Evolutionary conservation across 148 eudicot genomes (phyloP), one percentile per base, ranked within the genome.

Genomic region (Hydrangea macrophylla): DNA sequence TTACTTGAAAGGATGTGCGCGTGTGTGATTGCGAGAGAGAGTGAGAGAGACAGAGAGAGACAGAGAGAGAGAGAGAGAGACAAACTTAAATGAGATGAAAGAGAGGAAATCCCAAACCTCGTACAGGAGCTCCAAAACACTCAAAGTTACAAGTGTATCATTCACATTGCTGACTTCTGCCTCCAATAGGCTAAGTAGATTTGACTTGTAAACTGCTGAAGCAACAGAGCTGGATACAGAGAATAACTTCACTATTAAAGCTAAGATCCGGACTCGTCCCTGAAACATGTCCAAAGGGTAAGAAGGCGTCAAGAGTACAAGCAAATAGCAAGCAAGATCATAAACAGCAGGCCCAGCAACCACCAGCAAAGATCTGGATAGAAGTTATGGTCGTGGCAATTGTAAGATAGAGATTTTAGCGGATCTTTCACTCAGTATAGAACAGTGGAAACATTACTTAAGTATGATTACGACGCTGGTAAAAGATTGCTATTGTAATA

Each of bases 191-290:
- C 69, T 75, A 28, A 94, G 85, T 67, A 94, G 82, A 68, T 82
- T 84, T 42, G 92, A 86, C 75, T 71, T 85, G 75, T 76, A 85
- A 58, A 94, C 75, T 72, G 78, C 80, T 63, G 90, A 78, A 48
- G 98, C 98, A 65, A 85, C 86, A 13, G 88, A 71, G 33, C 64
- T 85, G 51, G 98, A 94, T 58, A 84, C 73, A 39, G 97, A 88
- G 84, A 90, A 94, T 56, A 94, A 86, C 84, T 86, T 94, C 84
- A 88, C 98, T 61, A 88, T 75, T 74, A 94, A 81, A 58, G 97
- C 86, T 35, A 94, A 76, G 66, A 94, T 70, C 35, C 98, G 89
- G n/a, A 94, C 74, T 25, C 92, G 89, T 69, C 92, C 98, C 98
- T 94, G 86, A 64, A 68, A 65, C 61, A 80, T 28, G 30, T 62